Evolutionary conservation across 2,329 filamentous ascomycete genomes (phyloP).

Genomic region (Fusarium sp.): DNA sequence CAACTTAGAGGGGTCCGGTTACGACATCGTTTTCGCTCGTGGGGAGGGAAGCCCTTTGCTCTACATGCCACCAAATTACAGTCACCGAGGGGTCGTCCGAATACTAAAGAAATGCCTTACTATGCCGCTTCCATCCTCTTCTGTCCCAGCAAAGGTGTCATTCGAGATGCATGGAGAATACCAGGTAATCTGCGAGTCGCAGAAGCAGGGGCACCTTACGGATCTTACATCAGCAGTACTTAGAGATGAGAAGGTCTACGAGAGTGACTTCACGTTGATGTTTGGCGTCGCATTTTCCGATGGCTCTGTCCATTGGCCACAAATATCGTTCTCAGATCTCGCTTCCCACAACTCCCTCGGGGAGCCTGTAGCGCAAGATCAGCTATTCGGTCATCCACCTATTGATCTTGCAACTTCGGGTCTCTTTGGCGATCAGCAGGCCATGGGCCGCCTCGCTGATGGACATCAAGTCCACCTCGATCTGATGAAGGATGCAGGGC

Average conservation of each 20-base stretch:
- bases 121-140: accelerated
- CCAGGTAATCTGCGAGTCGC: not conserved
- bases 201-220: accelerated
- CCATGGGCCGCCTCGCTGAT: too few relatives aligned
- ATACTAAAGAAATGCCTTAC: accelerated
- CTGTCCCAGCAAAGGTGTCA: accelerated
- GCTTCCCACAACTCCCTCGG: accelerated
- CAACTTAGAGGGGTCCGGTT: not conserved
- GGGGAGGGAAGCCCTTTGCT: not conserved
- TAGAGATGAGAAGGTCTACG: not conserved
- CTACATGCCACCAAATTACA: not conserved
- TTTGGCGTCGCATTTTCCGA: accelerated
- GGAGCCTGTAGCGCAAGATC: not conserved
- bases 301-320: not conserved
- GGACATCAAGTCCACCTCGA: accelerated
- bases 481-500: accelerated
- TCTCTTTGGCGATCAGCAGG: accelerated
- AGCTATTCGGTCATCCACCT: accelerated
- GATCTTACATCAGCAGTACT: accelerated
- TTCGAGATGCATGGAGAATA: not conserved
- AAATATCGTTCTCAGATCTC: accelerated
- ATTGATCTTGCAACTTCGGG: accelerated
- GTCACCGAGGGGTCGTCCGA: not conserved
- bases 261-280: not conserved
- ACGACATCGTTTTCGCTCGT: not conserved